phyloP scores from a whole-genome alignment of 1,284 basidiomycete genomes.

The Puccinia hordei region DNA sequence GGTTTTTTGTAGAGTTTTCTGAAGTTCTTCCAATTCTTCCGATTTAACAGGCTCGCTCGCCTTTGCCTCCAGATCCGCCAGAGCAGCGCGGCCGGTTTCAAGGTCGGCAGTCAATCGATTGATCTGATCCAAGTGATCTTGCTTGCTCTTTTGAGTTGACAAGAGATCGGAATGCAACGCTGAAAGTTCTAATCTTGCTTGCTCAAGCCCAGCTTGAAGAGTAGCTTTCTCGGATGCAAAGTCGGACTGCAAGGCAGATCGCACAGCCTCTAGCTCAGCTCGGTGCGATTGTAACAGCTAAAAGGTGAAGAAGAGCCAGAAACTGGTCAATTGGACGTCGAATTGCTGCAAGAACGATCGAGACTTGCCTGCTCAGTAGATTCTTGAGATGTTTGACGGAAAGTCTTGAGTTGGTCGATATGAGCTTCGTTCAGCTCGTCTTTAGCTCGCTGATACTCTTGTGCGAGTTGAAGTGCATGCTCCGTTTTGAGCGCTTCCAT shows the following conservation, averaged over 20 bases:
- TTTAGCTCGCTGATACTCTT: slow-evolving; percentile 39
- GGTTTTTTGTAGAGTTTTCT: slow-evolving; percentile 21
- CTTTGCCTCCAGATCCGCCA: slow-evolving; percentile 8
- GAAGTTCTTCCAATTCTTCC: slow-evolving; percentile 23
- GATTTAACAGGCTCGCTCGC: slow-evolving; percentile 17
- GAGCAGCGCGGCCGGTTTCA: background rate
- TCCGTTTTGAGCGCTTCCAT: slow-evolving; percentile 29
- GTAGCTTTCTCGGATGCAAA: slow-evolving; percentile 41
- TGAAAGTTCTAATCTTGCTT: slow-evolving; percentile 38
- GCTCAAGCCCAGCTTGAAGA: slow-evolving; percentile 30
- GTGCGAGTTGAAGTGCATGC: slow-evolving; percentile 13
- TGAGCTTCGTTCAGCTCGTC: slow-evolving; percentile 39
- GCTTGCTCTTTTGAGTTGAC: slow-evolving; percentile 15
- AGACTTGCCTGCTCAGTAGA: slow-evolving; percentile 40
- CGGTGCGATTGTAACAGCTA: slow-evolving; percentile 36
- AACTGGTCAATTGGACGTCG: background rate
- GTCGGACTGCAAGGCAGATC: slow-evolving; percentile 34
- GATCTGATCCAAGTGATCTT: slow-evolving; percentile 25
- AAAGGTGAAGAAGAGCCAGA: background rate
- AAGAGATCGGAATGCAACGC: slow-evolving; percentile 37
- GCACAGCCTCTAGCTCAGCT: slow-evolving; percentile 36
- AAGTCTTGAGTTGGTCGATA: slow-evolving; percentile 36
- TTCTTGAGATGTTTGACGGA: slow-evolving; percentile 45
- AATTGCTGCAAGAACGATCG: background rate
- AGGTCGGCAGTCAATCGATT: slow-evolving; percentile 34